phyloP scores from a whole-genome alignment of 2,329 filamentous ascomycete genomes.

The Teratosphaeria destructans region DNA sequence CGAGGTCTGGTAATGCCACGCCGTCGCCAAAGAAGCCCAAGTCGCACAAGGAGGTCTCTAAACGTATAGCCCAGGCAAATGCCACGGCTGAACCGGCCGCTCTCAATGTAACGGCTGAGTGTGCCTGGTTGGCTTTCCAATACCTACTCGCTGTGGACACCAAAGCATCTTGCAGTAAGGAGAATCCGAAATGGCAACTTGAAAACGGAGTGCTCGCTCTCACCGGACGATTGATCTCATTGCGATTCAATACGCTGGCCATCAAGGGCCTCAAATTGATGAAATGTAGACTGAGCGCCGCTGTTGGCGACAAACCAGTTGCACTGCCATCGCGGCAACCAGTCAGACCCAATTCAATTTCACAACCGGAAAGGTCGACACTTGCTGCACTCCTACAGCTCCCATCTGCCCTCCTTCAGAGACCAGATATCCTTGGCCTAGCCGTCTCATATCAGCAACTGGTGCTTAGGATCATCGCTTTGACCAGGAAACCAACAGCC shows the following conservation, averaged over 20 bases:
- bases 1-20: conserved; percentile 38
- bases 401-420: conserved; percentile 32
- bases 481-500: conserved; percentile 47
- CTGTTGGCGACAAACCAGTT: conserved; percentile 28
- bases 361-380: conserved; percentile 29
- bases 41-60: not conserved
- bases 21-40: conserved; percentile 29
- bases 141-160: conserved; percentile 51
- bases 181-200: conserved; percentile 55
- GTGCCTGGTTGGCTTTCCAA: conserved; percentile 56
- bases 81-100: not conserved
- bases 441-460: conserved; percentile 56
- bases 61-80: not conserved
- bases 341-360: not conserved
- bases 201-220: conserved; percentile 65
- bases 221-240: conserved; percentile 52
- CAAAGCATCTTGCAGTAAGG: conserved; percentile 39
- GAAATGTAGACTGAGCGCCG: conserved; percentile 47
- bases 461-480: conserved; percentile 52
- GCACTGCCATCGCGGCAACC: not conserved
- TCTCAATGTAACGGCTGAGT: conserved; percentile 52
- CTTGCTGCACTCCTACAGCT: conserved; percentile 56
- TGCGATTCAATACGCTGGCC: conserved; percentile 58
- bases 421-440: conserved; percentile 35
- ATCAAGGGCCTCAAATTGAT: conserved; percentile 57